Conservation (phyloP, 257 asterid species). For the Nicotiana knightiana region DNA sequence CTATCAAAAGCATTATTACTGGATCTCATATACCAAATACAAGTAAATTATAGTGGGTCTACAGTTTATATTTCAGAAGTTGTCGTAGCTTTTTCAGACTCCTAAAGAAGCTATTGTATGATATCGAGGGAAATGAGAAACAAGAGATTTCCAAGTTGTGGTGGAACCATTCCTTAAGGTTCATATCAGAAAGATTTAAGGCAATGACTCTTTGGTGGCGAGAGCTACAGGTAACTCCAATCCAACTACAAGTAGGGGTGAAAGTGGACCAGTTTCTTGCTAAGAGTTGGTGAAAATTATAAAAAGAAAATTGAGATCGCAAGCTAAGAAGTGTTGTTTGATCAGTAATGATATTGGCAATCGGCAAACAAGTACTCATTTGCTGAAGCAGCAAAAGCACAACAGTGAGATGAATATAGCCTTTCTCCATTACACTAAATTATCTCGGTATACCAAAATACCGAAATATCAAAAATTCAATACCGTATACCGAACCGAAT, state of each 20-base stretch:
- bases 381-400: not conserved
- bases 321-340: not conserved
- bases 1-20: too few species aligned
- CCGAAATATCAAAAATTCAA: too few species aligned
- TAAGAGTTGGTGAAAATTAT: not conserved
- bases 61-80: too few species aligned
- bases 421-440: not conserved
- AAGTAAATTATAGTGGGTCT: too few species aligned
- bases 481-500: too few species aligned
- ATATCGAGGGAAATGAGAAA: not conserved
- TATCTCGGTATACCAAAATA: too few species aligned
- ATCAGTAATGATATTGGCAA: not conserved
- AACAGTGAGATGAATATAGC: not conserved
- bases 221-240: not conserved
- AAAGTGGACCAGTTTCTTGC: not conserved
- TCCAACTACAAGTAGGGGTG: not conserved
- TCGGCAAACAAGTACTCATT: not conserved
- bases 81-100: not conserved
- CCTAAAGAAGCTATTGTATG: not conserved
- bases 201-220: constrained; percentile 1
- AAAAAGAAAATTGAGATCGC: not conserved
- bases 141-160: not conserved
- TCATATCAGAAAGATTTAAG: not conserved
- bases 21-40: too few species aligned
- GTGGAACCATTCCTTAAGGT: not conserved